A percentile compares a stretch with the other conserved stretches of the same genome.
Evolutionary conservation across 352 stramenopile genomes (phyloP).

Genomic region (Pelagophyceae sp.): DNA sequence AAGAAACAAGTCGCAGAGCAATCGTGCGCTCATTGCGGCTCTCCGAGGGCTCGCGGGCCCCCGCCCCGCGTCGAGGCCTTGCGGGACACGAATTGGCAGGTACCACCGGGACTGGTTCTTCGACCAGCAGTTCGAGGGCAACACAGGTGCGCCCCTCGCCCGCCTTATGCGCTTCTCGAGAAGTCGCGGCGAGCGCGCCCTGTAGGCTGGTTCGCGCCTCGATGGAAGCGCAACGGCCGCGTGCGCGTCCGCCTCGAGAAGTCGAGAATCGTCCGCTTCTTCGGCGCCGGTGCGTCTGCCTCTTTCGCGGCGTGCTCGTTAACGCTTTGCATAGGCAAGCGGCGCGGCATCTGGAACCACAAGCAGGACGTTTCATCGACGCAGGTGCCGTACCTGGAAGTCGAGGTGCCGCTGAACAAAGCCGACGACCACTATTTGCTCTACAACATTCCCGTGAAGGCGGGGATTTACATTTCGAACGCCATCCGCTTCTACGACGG

Average conservation of each 20-base stretch:
- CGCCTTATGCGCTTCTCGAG: too few relatives aligned
- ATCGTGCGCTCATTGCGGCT: not conserved
- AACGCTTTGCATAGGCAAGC: not conserved
- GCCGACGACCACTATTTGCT: not conserved
- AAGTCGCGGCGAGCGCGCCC: too few relatives aligned
- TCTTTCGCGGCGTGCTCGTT: not conserved
- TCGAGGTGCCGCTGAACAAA: not conserved
- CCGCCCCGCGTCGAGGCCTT: too few relatives aligned
- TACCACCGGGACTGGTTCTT: not conserved
- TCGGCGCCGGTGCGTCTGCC: not conserved
- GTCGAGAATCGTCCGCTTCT: not conserved
- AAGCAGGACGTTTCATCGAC: not conserved
- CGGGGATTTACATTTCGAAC: not conserved
- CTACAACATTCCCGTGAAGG: not conserved
- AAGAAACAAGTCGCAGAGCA: not conserved
- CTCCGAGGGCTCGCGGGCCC: not conserved
- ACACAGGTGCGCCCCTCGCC: too few relatives aligned
- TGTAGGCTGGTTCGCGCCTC: not conserved
- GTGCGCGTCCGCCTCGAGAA: not conserved
- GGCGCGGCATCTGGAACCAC: constrained; percentile 8
- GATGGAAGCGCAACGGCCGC: not conserved
- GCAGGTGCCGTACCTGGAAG: not conserved
- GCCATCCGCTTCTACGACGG: not conserved
- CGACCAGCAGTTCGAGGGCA: not conserved
- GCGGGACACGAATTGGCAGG: too few relatives aligned